phyloP scores from a whole-genome alignment of 2,329 filamentous ascomycete genomes.

The Aaosphaeria arxii region DNA sequence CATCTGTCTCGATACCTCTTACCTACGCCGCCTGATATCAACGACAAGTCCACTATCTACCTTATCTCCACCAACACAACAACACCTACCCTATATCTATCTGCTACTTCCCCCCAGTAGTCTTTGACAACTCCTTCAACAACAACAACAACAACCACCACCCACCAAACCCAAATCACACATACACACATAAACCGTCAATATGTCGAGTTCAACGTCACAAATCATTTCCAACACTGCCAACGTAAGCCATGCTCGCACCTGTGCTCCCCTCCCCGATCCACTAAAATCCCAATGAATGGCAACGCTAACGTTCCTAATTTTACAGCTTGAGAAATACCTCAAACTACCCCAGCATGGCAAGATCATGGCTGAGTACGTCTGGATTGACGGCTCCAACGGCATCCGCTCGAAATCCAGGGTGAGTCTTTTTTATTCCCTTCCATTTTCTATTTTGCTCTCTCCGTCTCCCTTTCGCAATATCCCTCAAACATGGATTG shows the following conservation, averaged over 20 bases:
- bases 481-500: conserved; percentile 1
- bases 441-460: not conserved
- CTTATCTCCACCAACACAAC: too few relatives aligned
- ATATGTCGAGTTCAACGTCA: conserved; percentile 31
- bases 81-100: not conserved
- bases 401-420: conserved; percentile 92
- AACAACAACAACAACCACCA: not conserved
- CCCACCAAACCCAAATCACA: conserved; percentile 1
- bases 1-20: too few relatives aligned
- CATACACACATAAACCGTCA: conserved; percentile 10
- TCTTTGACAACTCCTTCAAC: not conserved
- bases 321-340: conserved; percentile 80
- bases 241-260: conserved; percentile 40
- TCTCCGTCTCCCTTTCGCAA: conserved; percentile 2
- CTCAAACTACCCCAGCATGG: conserved; percentile 87
- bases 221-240: conserved; percentile 47
- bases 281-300: too few relatives aligned
- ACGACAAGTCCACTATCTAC: too few relatives aligned
- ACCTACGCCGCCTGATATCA: too few relatives aligned
- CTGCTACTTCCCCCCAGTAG: not conserved
- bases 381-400: conserved; percentile 88
- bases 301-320: conserved; percentile 13
- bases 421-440: conserved; percentile 56
- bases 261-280: conserved; percentile 9
- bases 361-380: conserved; percentile 87